These are phyloP conservation scores for Plectosphaerella sp. DNA, from an alignment of 2,329 filamentous ascomycete genomes.

Conservation along the genomic window DNA sequence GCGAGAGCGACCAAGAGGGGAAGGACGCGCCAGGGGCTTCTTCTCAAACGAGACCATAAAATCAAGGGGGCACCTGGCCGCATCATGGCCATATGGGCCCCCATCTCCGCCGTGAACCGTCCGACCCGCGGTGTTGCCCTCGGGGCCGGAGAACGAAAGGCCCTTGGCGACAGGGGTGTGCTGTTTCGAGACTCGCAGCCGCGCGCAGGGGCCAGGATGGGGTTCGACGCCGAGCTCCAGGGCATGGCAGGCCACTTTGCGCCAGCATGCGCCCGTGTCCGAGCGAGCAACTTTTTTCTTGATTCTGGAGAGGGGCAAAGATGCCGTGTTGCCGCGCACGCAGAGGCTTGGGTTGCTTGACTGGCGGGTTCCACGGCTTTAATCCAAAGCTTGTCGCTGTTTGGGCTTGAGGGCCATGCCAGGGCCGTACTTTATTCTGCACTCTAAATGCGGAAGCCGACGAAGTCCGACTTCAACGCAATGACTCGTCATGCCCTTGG, in stretches of 20 bases:
- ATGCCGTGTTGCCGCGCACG: background rate
- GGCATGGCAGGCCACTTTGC: too few relatives aligned
- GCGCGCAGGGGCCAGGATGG: background rate
- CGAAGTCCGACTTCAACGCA: too few relatives aligned
- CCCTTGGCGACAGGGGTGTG: background rate
- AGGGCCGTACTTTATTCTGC: too few relatives aligned
- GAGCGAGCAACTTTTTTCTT: background rate
- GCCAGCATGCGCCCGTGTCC: too few relatives aligned
- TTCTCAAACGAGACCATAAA: too few relatives aligned
- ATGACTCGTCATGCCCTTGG: too few relatives aligned
- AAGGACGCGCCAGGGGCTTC: background rate
- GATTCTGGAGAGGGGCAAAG: background rate
- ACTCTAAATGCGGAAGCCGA: too few relatives aligned
- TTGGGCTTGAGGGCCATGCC: background rate
- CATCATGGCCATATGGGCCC: too few relatives aligned
- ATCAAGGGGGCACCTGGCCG: too few relatives aligned
- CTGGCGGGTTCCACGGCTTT: background rate
- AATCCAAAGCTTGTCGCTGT: background rate
- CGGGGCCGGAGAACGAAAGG: background rate
- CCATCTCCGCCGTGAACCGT: background rate
- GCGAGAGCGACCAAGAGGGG: background rate
- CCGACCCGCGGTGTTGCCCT: background rate
- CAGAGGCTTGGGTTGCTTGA: background rate
- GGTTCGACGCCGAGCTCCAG: background rate
- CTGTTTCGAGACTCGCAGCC: background rate